Evolutionary conservation across 306 rosid species (phyloP), one percentile per base, ranked within the genome.

Genomic region (Dryas drummondii): DNA sequence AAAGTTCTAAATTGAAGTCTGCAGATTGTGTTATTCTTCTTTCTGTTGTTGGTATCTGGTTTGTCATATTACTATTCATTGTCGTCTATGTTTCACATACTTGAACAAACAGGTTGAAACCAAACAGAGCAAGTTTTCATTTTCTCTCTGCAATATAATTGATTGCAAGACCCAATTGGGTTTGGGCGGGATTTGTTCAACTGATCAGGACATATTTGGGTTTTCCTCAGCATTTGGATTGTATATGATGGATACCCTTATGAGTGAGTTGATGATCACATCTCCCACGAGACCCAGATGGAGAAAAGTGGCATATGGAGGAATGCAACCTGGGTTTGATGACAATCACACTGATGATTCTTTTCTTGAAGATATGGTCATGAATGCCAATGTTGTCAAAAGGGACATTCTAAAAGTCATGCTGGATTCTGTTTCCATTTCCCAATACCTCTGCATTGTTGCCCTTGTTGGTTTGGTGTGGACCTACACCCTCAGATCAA

Each of bases 251-350:
- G 89, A 86, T 79, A 32, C 19, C 58, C 44, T 22, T 44, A 58
- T 72, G 50, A 70, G 41, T 27, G 85, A 73, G 12, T 41, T 59
- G n/a, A 26, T 5, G 17, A 76, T 49, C 77, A 82, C 81, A 15
- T 78, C 85, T 19, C 76, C 78, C 2, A 79, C 83, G 55, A 84
- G 19, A 41, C 73, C 88, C 63, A 89, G 66, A 79, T 94, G 98
- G 97, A 82, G 89, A 86, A 94, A 94, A 82, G 96, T 94, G 58
- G 98, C 97, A 11, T 94, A 91, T 57, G 97, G 98, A 42, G 98
- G 98, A 53, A 94, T 90, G 98, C 98, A 94, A 70, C 85, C 88
- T 47, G 98, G 98, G 65, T 94, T 85, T 76, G 88, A 86, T 72
- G 98, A 94, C 73, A 94, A 91, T 73, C 85, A 94, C 79, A 94